Percentiles rank a stretch among this genome's conserved stretches.
These are phyloP conservation scores for Cercospora sojina DNA, from an alignment of 2,329 filamentous ascomycete genomes.

Conservation along the genomic window DNA sequence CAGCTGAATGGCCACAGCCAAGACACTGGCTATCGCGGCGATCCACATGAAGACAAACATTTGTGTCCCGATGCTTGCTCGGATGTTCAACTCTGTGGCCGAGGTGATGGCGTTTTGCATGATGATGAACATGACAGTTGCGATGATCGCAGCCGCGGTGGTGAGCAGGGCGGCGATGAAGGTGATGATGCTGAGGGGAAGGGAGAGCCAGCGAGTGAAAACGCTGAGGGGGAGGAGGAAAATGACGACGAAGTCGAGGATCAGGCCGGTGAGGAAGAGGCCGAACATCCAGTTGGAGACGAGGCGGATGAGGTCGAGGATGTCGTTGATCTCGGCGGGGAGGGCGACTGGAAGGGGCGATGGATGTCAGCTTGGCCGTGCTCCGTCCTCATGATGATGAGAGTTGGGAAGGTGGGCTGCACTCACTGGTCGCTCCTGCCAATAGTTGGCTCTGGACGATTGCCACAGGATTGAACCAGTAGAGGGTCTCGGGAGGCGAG, in stretches of 20 bases:
- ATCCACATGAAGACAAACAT: conserved; percentile 94
- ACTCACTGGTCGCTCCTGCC: conserved; percentile 70
- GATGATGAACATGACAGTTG: conserved; percentile 79
- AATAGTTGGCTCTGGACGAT: conserved; percentile 79
- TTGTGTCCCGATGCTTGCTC: conserved; percentile 52
- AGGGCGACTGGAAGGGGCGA: conserved; percentile 60
- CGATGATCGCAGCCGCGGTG: conserved; percentile 69
- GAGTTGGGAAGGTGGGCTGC: background rate
- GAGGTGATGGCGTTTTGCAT: conserved; percentile 72
- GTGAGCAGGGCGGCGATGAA: conserved; percentile 67
- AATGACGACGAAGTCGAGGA: conserved; percentile 71
- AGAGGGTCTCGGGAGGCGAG: conserved; percentile 67
- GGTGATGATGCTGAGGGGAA: conserved; percentile 67
- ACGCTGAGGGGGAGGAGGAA: conserved; percentile 59
- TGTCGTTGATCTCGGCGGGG: conserved; percentile 68
- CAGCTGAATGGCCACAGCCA: conserved; percentile 70
- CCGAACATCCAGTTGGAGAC: conserved; percentile 86
- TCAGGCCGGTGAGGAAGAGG: conserved; percentile 72
- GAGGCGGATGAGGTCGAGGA: conserved; percentile 70
- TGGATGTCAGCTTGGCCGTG: conserved; percentile 28
- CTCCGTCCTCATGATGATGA: background rate
- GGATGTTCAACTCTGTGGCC: conserved; percentile 73
- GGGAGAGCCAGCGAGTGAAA: conserved; percentile 56
- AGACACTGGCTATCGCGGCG: conserved; percentile 62
- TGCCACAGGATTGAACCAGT: conserved; percentile 88